Base-by-base conservation (phyloP, 805 yeast genomes). In the Spathaspora sp. region DNA sequence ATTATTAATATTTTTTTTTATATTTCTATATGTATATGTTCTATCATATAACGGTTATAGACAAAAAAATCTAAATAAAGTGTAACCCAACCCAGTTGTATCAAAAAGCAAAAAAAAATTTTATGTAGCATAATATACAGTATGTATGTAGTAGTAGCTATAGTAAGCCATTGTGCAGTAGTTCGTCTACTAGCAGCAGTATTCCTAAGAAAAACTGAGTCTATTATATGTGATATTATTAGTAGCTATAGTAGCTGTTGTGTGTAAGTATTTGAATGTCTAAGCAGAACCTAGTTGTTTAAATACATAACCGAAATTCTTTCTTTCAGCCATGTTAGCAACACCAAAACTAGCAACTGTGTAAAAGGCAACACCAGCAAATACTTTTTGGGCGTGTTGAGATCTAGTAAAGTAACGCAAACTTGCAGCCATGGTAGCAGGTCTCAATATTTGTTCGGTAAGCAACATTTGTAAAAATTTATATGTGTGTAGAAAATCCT, bases 311-410 rank as follows among this genome's bases (percentile, higher is more conserved):
- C 63, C 60, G 38, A 60, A 60, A 49, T 67, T 57, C 50, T 59
- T 64, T 47, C 58, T 61, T 53, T 67, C 69, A n/a, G 69, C 72
- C 52, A 65, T 48, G 16, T 60, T 56, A 17, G 72, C 72, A 19
- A 68, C 61, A 50, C 62, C 63, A 35, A 65, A 49, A 44, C 65
- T 59, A 46, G 67, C 67, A 5, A 62, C 55, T 32, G 62, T 49
- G 55, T 66, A 39, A 38, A 42, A 29, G 14, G 50, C 52, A 38
- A 46, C 43, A 39, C 52, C 48, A 16, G 49, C 55, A 4, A 52
- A 14, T 12, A 49, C 52, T 40, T 47, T 52, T 39, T 40, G 52
- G n/a, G n/a, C 43, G 14, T 40, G 40, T 18, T 18, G 47, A 20
- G 23, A 28, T 45, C 47, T 45, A 23, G 29, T 40, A 31, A 45